Base-by-base conservation (phyloP, 768 basidiomycete genomes). In the Mycena crocata region DNA sequence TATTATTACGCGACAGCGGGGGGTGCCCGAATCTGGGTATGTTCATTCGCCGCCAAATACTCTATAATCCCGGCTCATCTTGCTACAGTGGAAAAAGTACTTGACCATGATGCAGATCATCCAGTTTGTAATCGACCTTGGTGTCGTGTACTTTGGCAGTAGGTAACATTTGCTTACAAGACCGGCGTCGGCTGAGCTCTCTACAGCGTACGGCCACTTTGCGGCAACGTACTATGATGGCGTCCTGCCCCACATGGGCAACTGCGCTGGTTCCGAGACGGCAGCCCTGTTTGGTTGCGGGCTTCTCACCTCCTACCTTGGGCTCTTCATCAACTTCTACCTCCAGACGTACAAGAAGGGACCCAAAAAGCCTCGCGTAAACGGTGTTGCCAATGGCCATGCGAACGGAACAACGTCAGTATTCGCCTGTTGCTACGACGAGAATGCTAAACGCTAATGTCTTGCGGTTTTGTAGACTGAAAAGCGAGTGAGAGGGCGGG, bases 1-100 rank as follows among this genome's bases (percentile, higher is more conserved):
- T 99, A 99, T 83, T 99, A 99, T 83, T 99, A 93, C 81, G 96
- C 96, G 28, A 98, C 98, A 55, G 96, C 98, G 55, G 95, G 97
- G 75, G 98, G 98, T 68, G 93, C 92, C 75, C 94, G 86, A 82
- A 95, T 99, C 81, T 99, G 98, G 96, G 95, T 96, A 80, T 57
- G 85, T 77, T 23, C 1, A 8, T 5, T 48, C 24, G 24, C 55
- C 34, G 40, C 23, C 24, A 45, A 40, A 46, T 7, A 32, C 23
- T 12, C 59, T 30, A 63, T 14, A 58, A 32, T 61, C 24, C 34
- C 55, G 56, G 44, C 63, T 42, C 58, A 54, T 44, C 42, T 57
- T 13, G 26, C 46, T 13, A 26, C 73, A 96, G 97, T 99, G 98
- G 98, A 99, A 99, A 85, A 96, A 96, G 80, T 96, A 99, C 80